Evolutionary conservation across 345 rosid species (phyloP), one percentile per base, ranked within the genome.

Genomic region (Aquilaria yunnanensis): DNA sequence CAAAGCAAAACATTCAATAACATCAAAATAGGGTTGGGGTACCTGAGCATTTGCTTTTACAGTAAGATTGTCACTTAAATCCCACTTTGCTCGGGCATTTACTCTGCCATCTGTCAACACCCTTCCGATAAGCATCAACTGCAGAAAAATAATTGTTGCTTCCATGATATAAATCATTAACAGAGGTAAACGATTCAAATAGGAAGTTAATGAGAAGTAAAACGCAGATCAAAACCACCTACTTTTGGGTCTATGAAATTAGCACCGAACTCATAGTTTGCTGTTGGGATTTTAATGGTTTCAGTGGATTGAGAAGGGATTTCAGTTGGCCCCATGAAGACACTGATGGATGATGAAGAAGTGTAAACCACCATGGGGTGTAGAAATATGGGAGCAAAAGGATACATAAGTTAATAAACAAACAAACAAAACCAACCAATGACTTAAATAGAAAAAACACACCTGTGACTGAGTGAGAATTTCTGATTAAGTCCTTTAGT

Each of bases 61-160:
- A 52, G 81, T 54, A 51, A 90, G 72, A 76, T 80, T 81, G 31
- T 94, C 96, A 23, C 93, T 85, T 70, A 90, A 61, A 80, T 94
- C 99, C 57, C 88, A 86, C 62, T 88, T 94, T 74, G 78, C 81
- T 79, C 99, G 86, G 12, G 97, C 99, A 64, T 69, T 88, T 62
- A 85, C 66, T 72, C 96, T 85, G 70, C 97, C 99, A 72, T 94
- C 99, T 0, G 92, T 88, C 85, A 86, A 66, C 23, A 94, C 80
- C 73, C 97, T 86, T 66, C 99, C 97, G 58, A 90, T 67, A 65
- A 94, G 96, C 99, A 94, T 83, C 79, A 86, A 71, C 99, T 90
- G 78, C 50, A 52, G 23, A 59, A 47, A 8, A n/a, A 16, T 52
- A 14, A 43, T 57, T 16, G 9, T 54, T 62, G 56, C 23, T 23